Base-by-base conservation (phyloP, 2,329 filamentous ascomycete species). In the Graphilbum sp. region DNA sequence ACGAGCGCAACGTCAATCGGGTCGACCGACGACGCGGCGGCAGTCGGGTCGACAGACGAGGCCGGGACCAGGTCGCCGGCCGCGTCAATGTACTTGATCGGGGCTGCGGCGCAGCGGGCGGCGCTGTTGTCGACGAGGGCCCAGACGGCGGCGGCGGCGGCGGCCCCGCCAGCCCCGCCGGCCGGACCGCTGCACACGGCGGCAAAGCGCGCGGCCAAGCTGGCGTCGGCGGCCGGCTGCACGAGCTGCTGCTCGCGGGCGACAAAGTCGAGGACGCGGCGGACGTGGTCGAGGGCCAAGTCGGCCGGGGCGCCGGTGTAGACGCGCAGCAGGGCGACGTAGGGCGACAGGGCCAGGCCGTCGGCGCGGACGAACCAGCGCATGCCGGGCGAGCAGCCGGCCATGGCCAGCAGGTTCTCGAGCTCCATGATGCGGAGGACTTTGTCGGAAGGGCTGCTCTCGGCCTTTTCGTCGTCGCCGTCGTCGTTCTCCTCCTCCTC, bases 361-460 rank as follows among this genome's bases (percentile, higher is more conserved):
- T 79, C 72, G 41, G 62, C 70, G 50, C 82, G 87, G 44, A 80
- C 69, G 62, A 90, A 95, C 88, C 88, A 96, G 44, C 80, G 75
- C 76, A 94, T 90, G 6, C 78, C 77, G 0, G 82, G 75, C 3
- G 86, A 92, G 48, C 78, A 74, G 44, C 75, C 72, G 4, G 87
- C 85, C 52, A 95, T 82, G 23, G 75, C 69, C 16, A 94, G 72
- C 16, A 93, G 63, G 53, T 88, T 82, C 53, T 86, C 78, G 21
- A 95, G 62, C 55, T 93, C 83, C 49, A 87, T 71, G 10, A 80
- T 55, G 18, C 72, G 63, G 34, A 87, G 61, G 1, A 66, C 65
- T 36, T 64, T 57, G 35, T 66, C 59, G 38, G 23, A 12, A 56
- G 34, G 72, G 63, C 35, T 46, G 32, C 32, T 67, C 3, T 63